Conservation (phyloP, 768 basidiomycete genomes). For the Lactarius deliciosus region DNA sequence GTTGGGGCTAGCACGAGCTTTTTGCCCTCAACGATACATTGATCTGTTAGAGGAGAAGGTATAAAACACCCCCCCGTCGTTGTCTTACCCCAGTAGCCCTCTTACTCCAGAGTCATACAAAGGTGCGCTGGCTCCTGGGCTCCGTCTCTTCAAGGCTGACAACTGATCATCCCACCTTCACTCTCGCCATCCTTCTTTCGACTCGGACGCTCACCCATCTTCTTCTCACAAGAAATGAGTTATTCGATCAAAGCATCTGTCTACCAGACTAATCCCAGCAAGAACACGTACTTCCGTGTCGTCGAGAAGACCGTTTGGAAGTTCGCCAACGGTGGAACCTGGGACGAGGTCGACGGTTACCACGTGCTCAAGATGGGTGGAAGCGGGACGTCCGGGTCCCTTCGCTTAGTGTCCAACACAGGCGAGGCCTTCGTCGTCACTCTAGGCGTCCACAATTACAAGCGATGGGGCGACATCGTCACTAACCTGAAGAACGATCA, state of each 20-base stretch:
- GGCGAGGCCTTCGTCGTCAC: constrained; percentile 38
- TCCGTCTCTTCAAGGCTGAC: background rate
- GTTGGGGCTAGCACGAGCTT: too few relatives aligned
- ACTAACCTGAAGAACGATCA: constrained; percentile 32
- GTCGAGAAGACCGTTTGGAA: constrained; percentile 40
- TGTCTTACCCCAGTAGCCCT: background rate
- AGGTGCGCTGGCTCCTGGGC: background rate
- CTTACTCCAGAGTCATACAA: background rate
- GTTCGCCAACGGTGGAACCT: constrained; percentile 39
- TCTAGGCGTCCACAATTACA: constrained; percentile 43
- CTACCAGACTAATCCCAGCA: constrained; percentile 28
- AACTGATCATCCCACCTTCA: background rate
- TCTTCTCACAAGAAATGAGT: background rate
- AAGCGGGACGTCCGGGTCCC: constrained; percentile 42
- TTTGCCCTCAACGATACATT: background rate
- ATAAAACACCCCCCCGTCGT: background rate
- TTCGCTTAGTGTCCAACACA: constrained; percentile 37
- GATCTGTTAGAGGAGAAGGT: background rate
- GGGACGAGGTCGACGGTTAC: constrained; percentile 31
- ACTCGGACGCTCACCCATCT: too few relatives aligned
- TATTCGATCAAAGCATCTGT: constrained; percentile 31
- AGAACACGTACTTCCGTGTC: constrained; percentile 33
- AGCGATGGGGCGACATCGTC: constrained; percentile 42
- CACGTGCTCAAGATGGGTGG: constrained; percentile 38
- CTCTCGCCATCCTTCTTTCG: background rate